Evolutionary conservation across 2,329 filamentous ascomycete species (phyloP), one percentile per base, ranked within the genome.

Genomic region (Ceratocystis cacaofunesta): DNA sequence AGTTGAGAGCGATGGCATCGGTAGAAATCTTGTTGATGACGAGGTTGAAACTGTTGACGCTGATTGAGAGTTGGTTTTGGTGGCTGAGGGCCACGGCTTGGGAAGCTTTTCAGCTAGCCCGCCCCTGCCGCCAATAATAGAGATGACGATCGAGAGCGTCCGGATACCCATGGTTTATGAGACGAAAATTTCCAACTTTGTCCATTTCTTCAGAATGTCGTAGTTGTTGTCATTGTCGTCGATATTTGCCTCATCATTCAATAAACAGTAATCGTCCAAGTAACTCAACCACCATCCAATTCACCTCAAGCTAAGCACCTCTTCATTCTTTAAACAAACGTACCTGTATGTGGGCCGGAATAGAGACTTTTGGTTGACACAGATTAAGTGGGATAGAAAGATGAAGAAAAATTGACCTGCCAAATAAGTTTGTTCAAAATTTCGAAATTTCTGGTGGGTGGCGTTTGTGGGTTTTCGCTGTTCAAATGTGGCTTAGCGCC

Each of bases 311-410:
- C 5, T 46, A 46, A 46, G 4, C 61, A 19, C n/a, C 25, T 48
- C 66, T 46, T 67, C 19, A 46, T 41, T 57, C 36, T 15, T 52
- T 43, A 28, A 32, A n/a, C 15, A 25, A 32, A 67, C 66, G 62
- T 67, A 67, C 66, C 63, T 67, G 66, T 67, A 48, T 65, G 58
- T 63, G 66, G 63, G 63, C 61, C 66, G 58, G 62, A 52, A 65
- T 65, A 65, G 60, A 67, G 63, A 67, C 66, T 57, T 66, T 63
- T 64, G 65, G 55, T 68, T 67, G 58, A 67, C 66, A 65, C 63
- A 65, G 63, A 44, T 36, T 65, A 63, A 65, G 64, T 63, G 50
- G 61, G 50, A 65, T 67, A 46, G 44, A 36, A 63, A 63, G 48
- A 50, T 48, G n/a, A 55, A 57, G 30, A 46, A 60, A 66, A 66